Conservation (phyloP, 202 grass and related monocot species). For the Hordeum pubiflorum region DNA sequence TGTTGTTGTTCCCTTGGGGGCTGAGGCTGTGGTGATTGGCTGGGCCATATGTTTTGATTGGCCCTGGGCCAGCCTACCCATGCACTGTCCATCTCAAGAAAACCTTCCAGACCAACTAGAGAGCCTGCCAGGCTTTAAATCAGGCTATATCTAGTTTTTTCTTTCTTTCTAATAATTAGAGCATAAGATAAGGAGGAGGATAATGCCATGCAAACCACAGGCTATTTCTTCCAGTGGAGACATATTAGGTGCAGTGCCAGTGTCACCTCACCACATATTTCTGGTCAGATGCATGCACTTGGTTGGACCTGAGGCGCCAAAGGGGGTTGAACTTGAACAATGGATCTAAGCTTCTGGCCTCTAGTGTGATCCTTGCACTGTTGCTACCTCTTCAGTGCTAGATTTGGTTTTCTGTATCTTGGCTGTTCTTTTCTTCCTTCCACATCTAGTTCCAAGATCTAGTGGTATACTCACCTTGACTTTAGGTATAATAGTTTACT, state of each 20-base stretch:
- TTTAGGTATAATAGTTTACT: no score
- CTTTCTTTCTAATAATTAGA: neutral
- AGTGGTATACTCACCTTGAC: neutral
- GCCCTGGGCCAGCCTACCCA: constrained; percentile 18
- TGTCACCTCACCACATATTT: neutral
- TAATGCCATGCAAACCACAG: constrained; percentile 9
- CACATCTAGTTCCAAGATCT: neutral
- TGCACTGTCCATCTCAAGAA: constrained; percentile 37
- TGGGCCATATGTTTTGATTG: constrained; percentile 28
- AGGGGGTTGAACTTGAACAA: constrained; percentile 14
- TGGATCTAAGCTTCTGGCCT: neutral
- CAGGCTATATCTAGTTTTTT: neutral
- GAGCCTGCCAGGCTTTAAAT: constrained; percentile 3
- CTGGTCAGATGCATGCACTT: constrained; percentile 34
- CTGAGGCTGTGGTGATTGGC: constrained; percentile 21
- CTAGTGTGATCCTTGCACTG: neutral
- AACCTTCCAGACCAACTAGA: constrained; percentile 28
- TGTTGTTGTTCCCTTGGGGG: neutral
- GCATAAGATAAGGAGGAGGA: neutral
- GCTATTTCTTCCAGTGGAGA: constrained; percentile 14
- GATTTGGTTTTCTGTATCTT: neutral
- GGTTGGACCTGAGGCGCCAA: neutral
- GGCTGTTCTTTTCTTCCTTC: neutral
- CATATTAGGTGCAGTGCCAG: constrained; percentile 27
- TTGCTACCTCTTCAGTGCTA: constrained; percentile 19